Base-by-base conservation (phyloP, 148 eudicot genomes). In the Fagopyrum tataricum region DNA sequence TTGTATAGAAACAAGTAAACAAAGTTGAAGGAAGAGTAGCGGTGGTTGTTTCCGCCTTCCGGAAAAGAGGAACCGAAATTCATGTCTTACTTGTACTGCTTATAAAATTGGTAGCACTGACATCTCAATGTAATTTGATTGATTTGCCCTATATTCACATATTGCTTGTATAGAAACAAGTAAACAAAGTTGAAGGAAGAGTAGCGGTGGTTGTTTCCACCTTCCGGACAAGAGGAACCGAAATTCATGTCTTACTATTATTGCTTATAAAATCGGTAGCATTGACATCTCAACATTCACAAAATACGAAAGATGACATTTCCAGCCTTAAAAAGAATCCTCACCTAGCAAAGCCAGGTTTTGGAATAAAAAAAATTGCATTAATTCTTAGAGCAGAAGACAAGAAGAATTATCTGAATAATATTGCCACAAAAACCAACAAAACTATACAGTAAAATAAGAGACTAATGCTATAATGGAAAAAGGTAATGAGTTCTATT, bases 11-110 rank as follows among this genome's bases (percentile, higher is more conserved):
- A 58, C 41, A 61, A 61, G 40, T 26, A 61, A 6, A 13, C 15
- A 12, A 26, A 26, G 41, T 61, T 61, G 67, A 61, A 61, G 67
- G 41, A 61, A 61, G 41, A 26, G n/a, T n/a, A n/a, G n/a, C n/a
- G n/a, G n/a, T n/a, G n/a, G n/a, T n/a, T n/a, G n/a, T n/a, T n/a
- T n/a, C n/a, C n/a, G n/a, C n/a, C n/a, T n/a, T n/a, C n/a, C n/a
- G n/a, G n/a, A n/a, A n/a, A n/a, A n/a, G n/a, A n/a, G n/a, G 67
- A 61, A 39, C 17, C n/a, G n/a, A 10, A 20, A 64, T 64, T 64
- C 44, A 64, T 64, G 43, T 64, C 69, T 64, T 39, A 64, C 44
- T 37, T 26, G 9, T 7, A 31, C 42, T 31, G 43, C 37, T 9
- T 3, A 62, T 14, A 62, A 62, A 62, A 31, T 62, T n/a, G 13